These are phyloP conservation scores for Polygonum maritimum DNA, from an alignment of 148 eudicot species.

Conservation along the genomic window DNA sequence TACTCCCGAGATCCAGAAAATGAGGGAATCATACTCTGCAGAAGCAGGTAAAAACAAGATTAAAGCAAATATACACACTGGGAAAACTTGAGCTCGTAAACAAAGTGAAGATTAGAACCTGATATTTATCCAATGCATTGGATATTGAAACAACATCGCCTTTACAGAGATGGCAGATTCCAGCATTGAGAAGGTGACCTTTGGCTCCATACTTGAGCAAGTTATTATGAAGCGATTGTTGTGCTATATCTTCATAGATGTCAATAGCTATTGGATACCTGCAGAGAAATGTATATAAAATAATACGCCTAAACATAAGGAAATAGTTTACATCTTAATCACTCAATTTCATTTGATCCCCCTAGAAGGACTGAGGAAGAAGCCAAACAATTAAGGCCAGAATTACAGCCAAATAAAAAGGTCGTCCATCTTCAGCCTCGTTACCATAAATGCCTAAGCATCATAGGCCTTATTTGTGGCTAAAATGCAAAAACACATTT, in stretches of 20 bases:
- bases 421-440: background rate
- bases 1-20: constrained; percentile 59
- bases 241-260: constrained; percentile 45
- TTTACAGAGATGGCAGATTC: constrained; percentile 48
- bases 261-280: constrained; percentile 45
- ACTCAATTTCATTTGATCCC: background rate
- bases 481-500: background rate
- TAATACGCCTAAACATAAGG: background rate
- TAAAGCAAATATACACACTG: background rate
- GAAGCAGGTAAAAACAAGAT: background rate
- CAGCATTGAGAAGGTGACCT: constrained; percentile 56
- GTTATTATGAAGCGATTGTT: constrained; percentile 32
- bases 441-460: background rate
- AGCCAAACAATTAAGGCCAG: background rate
- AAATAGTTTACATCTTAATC: background rate
- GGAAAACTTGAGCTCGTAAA: background rate
- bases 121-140: constrained; percentile 37
- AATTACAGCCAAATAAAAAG: background rate
- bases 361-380: background rate
- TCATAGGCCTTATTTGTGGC: background rate
- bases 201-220: constrained; percentile 42
- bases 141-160: constrained; percentile 44
- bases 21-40: constrained; percentile 63
- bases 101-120: constrained; percentile 18
- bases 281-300: background rate